These are phyloP conservation scores for Solanum etuberosum DNA, from an alignment of 257 asterid species.

Conservation along the genomic window DNA sequence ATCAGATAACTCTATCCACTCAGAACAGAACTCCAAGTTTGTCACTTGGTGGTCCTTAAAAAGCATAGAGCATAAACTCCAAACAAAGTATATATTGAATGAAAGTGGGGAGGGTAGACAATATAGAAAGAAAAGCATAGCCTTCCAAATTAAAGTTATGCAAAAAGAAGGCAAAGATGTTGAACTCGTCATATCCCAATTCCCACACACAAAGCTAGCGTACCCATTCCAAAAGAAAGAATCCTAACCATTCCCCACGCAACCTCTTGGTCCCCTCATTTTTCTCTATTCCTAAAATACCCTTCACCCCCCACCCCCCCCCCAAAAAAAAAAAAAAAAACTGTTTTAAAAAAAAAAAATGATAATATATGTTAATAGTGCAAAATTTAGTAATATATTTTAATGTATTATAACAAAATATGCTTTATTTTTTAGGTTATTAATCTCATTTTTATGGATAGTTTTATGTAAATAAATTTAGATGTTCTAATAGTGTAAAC, in stretches of 20 bases:
- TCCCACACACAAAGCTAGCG: slow-evolving; percentile 52
- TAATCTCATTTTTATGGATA: too few relatives aligned
- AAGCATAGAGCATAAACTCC: slow-evolving; percentile 9
- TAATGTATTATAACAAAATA: not conserved
- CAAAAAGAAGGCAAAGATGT: not conserved
- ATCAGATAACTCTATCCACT: fast-evolving
- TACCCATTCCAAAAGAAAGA: slow-evolving; percentile 77
- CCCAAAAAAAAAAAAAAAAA: not conserved
- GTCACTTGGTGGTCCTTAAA: slow-evolving; percentile 5
- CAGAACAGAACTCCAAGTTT: not conserved
- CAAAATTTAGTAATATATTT: not conserved
- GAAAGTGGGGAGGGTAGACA: slow-evolving; percentile 23
- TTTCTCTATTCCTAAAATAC: slow-evolving; percentile 16
- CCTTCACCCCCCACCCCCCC: not conserved
- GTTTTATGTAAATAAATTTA: not conserved
- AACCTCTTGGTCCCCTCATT: slow-evolving; percentile 25
- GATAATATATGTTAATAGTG: too few relatives aligned
- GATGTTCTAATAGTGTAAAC: not conserved
- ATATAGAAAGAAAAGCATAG: slow-evolving; percentile 37
- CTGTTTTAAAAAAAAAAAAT: too few relatives aligned
- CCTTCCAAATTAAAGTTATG: slow-evolving; percentile 17
- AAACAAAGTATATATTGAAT: slow-evolving; percentile 9
- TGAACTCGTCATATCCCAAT: not conserved
- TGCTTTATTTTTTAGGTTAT: too few relatives aligned
- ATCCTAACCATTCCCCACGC: slow-evolving; percentile 54